Base-by-base conservation (phyloP, 805 yeast species). In the Brettanomyces nanus region DNA sequence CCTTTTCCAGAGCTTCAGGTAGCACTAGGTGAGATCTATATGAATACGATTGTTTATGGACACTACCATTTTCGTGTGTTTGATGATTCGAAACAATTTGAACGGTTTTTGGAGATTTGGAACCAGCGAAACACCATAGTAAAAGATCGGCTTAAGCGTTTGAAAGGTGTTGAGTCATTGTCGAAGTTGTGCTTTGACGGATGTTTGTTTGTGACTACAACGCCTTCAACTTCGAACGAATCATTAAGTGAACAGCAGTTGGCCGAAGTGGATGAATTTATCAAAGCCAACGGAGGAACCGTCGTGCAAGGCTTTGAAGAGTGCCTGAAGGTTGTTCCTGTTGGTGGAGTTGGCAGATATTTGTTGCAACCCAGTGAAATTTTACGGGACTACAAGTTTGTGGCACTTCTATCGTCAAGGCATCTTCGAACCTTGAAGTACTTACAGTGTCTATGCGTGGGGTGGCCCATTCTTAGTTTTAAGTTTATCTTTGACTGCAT, bases 401-500 rank as follows among this genome's bases (percentile, higher is more conserved):
- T 71, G 1, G 89, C 89, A 2, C 62, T 84, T 25, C 58, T 87
- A 1, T 69, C 90, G 0, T 69, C 68, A 28, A 66, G 66, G 22
- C 69, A 71, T 40, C 65, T 73, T 15, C 62, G 95, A 27, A 84
- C 87, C 34, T 68, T 78, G 6, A 87, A 86, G 51, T 87, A 81
- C 53, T 54, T 87, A 7, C 92, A 85, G 50, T 76, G 81, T 2
- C 55, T 86, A 14, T 84, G 90, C 0, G 52, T 86, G 31, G 89
- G 90, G 3, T 86, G 95, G 95, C 97, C 97, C 2, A 70, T 83
- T 15, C 51, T 87, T 22, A 77, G 85, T 3, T 69, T 71, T 39
- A 52, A 58, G 6, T 86, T 71, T 45, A 61, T 85, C 3, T 52
- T 56, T 5, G 80, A 78, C 41, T 68, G 80, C 39, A 47, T 73